Evolutionary conservation across 169 alveolate species (phyloP).

Genomic region (Amoebophrya sp.): DNA sequence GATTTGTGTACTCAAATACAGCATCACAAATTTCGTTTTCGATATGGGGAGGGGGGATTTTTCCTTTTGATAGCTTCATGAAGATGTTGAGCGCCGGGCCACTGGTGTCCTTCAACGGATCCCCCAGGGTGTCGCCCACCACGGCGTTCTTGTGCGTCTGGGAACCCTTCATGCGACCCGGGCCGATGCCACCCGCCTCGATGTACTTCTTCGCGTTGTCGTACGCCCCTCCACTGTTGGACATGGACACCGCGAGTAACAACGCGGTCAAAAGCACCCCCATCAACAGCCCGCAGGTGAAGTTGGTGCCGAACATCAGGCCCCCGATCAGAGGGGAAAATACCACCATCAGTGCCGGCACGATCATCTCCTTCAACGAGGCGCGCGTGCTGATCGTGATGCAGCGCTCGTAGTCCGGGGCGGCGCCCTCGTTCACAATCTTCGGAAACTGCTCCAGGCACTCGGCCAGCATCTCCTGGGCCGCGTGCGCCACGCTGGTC

Average conservation of each 20-base stretch:
- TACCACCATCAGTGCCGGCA: constrained; percentile 43
- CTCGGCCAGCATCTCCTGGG: constrained; percentile 51
- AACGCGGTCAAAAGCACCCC: constrained; percentile 79
- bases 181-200: constrained; percentile 54
- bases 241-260: constrained; percentile 72
- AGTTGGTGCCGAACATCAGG: constrained; percentile 63
- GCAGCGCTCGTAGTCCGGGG: constrained; percentile 40
- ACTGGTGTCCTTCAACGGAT: constrained; percentile 86
- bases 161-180: background rate
- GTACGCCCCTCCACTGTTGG: constrained; percentile 85
- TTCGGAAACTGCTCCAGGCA: constrained; percentile 68
- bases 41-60: too few species aligned
- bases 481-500: background rate
- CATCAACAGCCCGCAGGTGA: constrained; percentile 57
- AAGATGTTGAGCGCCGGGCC: constrained; percentile 82
- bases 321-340: constrained; percentile 68
- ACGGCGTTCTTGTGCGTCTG: constrained; percentile 71
- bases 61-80: too few species aligned
- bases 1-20: too few species aligned
- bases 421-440: background rate
- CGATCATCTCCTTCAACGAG: background rate
- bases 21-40: too few species aligned
- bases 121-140: constrained; percentile 83
- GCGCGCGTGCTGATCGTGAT: constrained; percentile 39
- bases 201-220: constrained; percentile 80